Evolutionary conservation across 371 early-diverging fungal genomes (phyloP).

Genomic region (Mucor saturninus): DNA sequence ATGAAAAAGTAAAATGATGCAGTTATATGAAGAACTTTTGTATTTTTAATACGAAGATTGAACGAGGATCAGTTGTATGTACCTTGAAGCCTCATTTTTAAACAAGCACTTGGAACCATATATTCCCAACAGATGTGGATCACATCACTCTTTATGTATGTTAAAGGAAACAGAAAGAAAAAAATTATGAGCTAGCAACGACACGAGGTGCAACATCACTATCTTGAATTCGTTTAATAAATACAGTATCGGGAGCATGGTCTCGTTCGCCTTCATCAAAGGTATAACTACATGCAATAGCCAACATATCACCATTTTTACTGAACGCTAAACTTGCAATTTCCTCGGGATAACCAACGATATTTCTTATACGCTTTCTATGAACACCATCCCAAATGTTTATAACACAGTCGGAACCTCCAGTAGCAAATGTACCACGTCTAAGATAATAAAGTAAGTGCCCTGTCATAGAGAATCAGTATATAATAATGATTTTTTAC

Average conservation of each 20-base stretch:
- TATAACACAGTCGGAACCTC: conserved; percentile 94
- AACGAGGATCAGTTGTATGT: no score
- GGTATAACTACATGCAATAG: conserved; percentile 91
- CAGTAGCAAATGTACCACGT: conserved; percentile 93
- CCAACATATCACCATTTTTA: conserved; percentile 77
- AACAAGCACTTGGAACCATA: no score
- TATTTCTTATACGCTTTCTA: conserved; percentile 86
- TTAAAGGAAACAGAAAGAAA: no score
- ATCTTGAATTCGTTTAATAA: conserved; percentile 73
- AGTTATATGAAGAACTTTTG: no score
- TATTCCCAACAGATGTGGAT: no score
- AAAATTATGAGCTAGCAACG: neutral
- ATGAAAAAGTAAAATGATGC: no score
- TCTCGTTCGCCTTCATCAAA: conserved; percentile 95
- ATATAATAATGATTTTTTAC: conserved; percentile 45
- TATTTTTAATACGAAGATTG: no score
- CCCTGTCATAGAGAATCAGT: neutral
- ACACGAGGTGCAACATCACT: conserved; percentile 67
- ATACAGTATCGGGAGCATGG: conserved; percentile 83
- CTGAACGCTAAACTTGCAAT: conserved; percentile 85
- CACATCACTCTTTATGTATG: no score
- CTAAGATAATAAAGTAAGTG: conserved; percentile 29
- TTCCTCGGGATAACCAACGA: conserved; percentile 82
- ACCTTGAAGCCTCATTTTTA: no score
- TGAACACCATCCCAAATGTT: conserved; percentile 92